phyloP scores from a whole-genome alignment of 768 basidiomycete species.

The Calocybe indica region DNA sequence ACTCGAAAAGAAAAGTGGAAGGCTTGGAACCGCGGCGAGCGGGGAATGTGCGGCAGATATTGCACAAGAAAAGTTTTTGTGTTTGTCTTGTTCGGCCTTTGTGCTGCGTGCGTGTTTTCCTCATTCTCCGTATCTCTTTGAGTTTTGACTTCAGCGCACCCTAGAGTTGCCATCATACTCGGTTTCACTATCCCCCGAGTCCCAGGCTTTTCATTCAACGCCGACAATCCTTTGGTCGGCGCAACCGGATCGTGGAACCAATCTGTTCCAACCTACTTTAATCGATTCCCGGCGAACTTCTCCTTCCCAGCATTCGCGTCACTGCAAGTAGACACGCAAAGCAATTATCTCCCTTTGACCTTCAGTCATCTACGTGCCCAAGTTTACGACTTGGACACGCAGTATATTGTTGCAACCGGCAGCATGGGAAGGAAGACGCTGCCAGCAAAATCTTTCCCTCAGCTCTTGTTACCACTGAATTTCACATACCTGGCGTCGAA shows the following conservation, averaged over 20 bases:
- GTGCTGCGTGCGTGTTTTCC: constrained; percentile 40
- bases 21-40: constrained; percentile 72
- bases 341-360: constrained; percentile 73
- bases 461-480: constrained; percentile 69
- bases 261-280: constrained; percentile 59
- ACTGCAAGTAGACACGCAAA: constrained; percentile 68
- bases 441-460: constrained; percentile 60
- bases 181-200: constrained; percentile 83
- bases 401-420: constrained; percentile 62
- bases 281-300: constrained; percentile 81
- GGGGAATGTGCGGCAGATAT: constrained; percentile 76
- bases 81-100: constrained; percentile 60
- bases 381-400: constrained; percentile 66
- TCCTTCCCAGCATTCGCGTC: constrained; percentile 76
- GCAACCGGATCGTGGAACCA: constrained; percentile 54
- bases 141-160: background rate
- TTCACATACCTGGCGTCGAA: constrained; percentile 82
- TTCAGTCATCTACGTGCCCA: constrained; percentile 63
- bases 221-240: constrained; percentile 45
- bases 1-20: constrained; percentile 56
- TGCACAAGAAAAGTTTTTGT: constrained; percentile 70
- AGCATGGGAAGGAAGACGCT: constrained; percentile 52
- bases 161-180: constrained; percentile 61
- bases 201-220: constrained; percentile 63
- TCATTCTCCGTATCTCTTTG: constrained; percentile 2